A percentile compares a stretch with the other conserved stretches of the same genome.
Conservation (phyloP, 2,329 filamentous ascomycete genomes). For the Herpotrichia juniperi region DNA sequence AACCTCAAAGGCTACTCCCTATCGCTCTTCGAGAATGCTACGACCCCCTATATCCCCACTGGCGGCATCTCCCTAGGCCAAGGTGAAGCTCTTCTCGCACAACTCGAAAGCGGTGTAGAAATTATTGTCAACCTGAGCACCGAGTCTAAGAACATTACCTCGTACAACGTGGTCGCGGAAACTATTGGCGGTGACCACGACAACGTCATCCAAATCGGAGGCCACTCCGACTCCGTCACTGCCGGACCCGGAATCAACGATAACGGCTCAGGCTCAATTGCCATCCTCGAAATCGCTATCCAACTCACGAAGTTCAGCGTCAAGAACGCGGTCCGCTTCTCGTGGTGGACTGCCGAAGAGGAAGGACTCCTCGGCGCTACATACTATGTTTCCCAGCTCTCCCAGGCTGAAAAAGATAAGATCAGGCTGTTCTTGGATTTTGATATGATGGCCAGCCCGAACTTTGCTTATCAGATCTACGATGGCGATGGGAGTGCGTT, state of each 20-base stretch:
- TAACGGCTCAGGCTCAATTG: constrained; percentile 72
- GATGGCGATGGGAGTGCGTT: constrained; percentile 64
- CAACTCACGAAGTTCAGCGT: constrained; percentile 73
- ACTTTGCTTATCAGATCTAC: constrained; percentile 62
- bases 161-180: constrained; percentile 64
- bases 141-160: constrained; percentile 29
- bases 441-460: constrained; percentile 73
- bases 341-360: constrained; percentile 69
- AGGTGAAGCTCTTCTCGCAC: constrained; percentile 61
- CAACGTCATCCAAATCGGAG: constrained; percentile 63
- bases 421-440: constrained; percentile 73
- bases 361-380: constrained; percentile 66
- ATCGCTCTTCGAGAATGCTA: constrained; percentile 64
- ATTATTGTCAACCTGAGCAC: constrained; percentile 35
- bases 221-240: constrained; percentile 66
- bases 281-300: constrained; percentile 64
- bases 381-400: constrained; percentile 60
- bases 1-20: constrained; percentile 51
- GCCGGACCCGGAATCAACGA: constrained; percentile 77
- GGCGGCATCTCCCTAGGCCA: constrained; percentile 69
- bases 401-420: constrained; percentile 59
- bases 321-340: constrained; percentile 70
- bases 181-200: constrained; percentile 64
- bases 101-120: constrained; percentile 52
- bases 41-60: constrained; percentile 67